Conservation (phyloP, 2,329 filamentous ascomycete genomes). For the Acarospora socialis region DNA sequence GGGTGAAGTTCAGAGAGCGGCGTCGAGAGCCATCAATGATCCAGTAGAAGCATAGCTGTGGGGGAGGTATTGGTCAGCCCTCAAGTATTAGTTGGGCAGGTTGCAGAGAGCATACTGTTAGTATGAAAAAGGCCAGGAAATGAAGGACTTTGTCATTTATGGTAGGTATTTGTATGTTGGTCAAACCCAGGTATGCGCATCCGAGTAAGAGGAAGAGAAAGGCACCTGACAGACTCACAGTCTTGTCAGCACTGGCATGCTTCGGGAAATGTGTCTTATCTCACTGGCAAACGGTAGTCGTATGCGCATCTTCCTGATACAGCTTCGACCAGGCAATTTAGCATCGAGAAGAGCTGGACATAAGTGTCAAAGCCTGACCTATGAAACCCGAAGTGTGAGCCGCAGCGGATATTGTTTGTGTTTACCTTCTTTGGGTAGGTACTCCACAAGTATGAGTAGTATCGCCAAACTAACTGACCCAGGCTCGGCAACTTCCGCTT, state of each 20-base stretch:
- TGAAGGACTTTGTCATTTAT: constrained; percentile 89
- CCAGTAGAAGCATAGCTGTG: constrained; percentile 69
- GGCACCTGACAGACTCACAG: constrained; percentile 35
- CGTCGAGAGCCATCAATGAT: constrained; percentile 82
- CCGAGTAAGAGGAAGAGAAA: constrained; percentile 55
- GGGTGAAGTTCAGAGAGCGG: constrained; percentile 68
- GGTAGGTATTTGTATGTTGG: constrained; percentile 34
- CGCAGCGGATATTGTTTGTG: too few species aligned
- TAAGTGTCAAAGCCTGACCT: constrained; percentile 5
- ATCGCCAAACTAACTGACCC: too few species aligned
- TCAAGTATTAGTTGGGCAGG: neutral
- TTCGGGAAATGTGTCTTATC: constrained; percentile 18
- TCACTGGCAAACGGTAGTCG: constrained; percentile 77
- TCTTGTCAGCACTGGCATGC: neutral
- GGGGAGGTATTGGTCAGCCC: too few species aligned
- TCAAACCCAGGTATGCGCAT: constrained; percentile 64
- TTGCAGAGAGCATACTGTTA: constrained; percentile 45
- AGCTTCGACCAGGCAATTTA: neutral
- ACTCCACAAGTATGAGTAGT: too few species aligned
- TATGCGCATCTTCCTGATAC: constrained; percentile 53
- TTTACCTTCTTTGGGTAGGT: too few species aligned
- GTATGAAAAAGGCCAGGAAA: constrained; percentile 72
- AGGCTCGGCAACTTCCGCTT: too few species aligned
- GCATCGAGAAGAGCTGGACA: constrained; percentile 1
- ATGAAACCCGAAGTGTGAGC: constrained; percentile 15